Conservation (phyloP, 768 basidiomycete genomes). For the Boletus sp. region DNA sequence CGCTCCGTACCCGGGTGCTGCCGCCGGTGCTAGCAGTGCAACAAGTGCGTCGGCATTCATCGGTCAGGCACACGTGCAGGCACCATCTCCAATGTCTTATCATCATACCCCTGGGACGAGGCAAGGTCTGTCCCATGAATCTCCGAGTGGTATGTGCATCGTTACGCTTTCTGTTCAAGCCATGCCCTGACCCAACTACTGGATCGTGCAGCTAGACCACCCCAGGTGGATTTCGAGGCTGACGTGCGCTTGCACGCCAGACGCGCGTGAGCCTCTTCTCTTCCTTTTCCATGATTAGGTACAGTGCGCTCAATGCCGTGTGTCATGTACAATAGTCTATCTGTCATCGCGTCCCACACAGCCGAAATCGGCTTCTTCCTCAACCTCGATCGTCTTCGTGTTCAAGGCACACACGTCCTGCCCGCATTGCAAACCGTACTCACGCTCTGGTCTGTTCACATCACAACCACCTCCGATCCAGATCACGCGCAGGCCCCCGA, state of each 20-base stretch:
- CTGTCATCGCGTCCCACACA: conserved; percentile 51
- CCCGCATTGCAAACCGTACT: conserved; percentile 48
- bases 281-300: background rate
- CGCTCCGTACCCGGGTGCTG: conserved; percentile 41
- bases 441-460: conserved; percentile 51
- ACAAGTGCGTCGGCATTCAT: background rate
- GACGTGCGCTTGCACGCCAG: background rate
- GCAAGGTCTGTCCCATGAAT: background rate
- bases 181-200: background rate
- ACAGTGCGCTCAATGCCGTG: background rate
- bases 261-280: conserved; percentile 9
- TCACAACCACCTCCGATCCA: conserved; percentile 38
- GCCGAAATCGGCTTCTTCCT: conserved; percentile 68
- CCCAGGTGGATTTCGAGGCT: background rate
- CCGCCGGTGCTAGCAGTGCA: background rate
- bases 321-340: conserved; percentile 14
- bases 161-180: background rate
- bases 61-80: background rate
- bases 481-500: conserved; percentile 30
- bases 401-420: conserved; percentile 39
- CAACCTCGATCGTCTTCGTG: conserved; percentile 43
- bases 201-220: background rate
- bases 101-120: background rate
- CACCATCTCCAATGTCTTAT: background rate
- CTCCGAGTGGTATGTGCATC: conserved; percentile 1